Percentiles rank a stretch among this genome's conserved stretches.
These are phyloP conservation scores for Citrus cavaleriei DNA, from an alignment of 345 rosid genomes.

Conservation along the genomic window DNA sequence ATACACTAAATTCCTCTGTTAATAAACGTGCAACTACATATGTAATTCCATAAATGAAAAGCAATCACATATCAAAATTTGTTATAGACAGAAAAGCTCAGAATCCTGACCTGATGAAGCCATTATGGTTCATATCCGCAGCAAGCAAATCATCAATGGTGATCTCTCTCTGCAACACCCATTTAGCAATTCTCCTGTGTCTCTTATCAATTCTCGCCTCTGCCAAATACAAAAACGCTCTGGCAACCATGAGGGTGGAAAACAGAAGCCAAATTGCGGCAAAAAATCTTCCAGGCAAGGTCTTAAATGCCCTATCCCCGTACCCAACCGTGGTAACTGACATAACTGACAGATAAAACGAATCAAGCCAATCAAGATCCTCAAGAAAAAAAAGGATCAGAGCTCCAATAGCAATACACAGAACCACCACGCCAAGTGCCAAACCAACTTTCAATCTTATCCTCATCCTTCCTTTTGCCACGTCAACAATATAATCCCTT, in stretches of 20 bases:
- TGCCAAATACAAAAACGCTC: slow-evolving; percentile 66
- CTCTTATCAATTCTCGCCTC: slow-evolving; percentile 68
- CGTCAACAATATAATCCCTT: slow-evolving; percentile 51
- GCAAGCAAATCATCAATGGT: slow-evolving; percentile 63
- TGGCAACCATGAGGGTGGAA: slow-evolving; percentile 70
- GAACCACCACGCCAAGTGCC: slow-evolving; percentile 65
- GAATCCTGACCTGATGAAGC: slow-evolving; percentile 57
- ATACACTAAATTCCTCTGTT: neutral
- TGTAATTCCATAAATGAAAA: neutral
- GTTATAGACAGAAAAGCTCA: neutral
- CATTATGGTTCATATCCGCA: slow-evolving; percentile 61
- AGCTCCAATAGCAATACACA: slow-evolving; percentile 57
- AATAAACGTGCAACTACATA: neutral
- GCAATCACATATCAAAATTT: neutral
- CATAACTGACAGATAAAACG: slow-evolving; percentile 74
- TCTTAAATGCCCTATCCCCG: slow-evolving; percentile 64
- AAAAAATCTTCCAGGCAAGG: slow-evolving; percentile 56
- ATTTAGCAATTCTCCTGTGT: slow-evolving; percentile 58
- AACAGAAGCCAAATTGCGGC: slow-evolving; percentile 69
- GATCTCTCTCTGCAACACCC: slow-evolving; percentile 58
- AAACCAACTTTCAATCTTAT: slow-evolving; percentile 67
- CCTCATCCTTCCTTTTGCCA: slow-evolving; percentile 78
- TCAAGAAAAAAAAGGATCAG: slow-evolving; percentile 53
- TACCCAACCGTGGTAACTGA: slow-evolving; percentile 81
- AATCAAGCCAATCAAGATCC: slow-evolving; percentile 48